Evolutionary conservation across 106 monocot species (phyloP).

Genomic region (Agapanthus africanus): DNA sequence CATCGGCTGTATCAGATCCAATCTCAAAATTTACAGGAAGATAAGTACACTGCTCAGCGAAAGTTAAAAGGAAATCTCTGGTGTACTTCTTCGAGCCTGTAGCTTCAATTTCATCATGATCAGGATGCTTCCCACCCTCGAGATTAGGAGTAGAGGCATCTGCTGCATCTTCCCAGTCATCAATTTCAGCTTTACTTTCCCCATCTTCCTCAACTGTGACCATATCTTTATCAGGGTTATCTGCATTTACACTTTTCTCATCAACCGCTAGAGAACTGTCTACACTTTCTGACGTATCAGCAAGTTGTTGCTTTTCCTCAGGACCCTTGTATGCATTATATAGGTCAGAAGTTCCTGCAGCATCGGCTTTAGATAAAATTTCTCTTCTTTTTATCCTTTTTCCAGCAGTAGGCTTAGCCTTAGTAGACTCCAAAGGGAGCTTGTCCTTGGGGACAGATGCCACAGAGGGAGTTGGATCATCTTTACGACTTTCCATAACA

Average conservation of each 20-base stretch:
- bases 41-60: conserved; percentile 23
- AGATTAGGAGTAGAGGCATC: conserved; percentile 56
- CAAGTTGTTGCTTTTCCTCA: conserved; percentile 44
- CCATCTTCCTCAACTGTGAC: conserved; percentile 22
- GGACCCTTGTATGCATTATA: conserved; percentile 88
- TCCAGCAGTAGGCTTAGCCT: conserved; percentile 20
- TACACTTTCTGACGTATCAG: conserved; percentile 11
- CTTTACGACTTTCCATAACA: conserved; percentile 1
- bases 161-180: conserved; percentile 90
- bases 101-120: conserved; percentile 15
- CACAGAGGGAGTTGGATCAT: background rate
- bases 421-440: conserved; percentile 18
- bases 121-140: conserved; percentile 17
- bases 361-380: conserved; percentile 78
- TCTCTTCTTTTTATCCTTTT: conserved; percentile 65
- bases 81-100: conserved; percentile 32
- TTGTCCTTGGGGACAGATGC: conserved; percentile 31
- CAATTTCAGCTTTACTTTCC: conserved; percentile 44
- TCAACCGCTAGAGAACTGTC: conserved; percentile 22
- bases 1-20: conserved; percentile 26
- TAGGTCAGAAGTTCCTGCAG: conserved; percentile 72
- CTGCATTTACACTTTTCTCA: conserved; percentile 3
- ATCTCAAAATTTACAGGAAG: conserved; percentile 36
- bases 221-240: conserved; percentile 25
- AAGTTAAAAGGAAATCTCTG: conserved; percentile 47